Percentiles rank a stretch among this genome's conserved stretches.
phyloP scores from a whole-genome alignment of 1,284 basidiomycete genomes.

The Chalciporus sp. region DNA sequence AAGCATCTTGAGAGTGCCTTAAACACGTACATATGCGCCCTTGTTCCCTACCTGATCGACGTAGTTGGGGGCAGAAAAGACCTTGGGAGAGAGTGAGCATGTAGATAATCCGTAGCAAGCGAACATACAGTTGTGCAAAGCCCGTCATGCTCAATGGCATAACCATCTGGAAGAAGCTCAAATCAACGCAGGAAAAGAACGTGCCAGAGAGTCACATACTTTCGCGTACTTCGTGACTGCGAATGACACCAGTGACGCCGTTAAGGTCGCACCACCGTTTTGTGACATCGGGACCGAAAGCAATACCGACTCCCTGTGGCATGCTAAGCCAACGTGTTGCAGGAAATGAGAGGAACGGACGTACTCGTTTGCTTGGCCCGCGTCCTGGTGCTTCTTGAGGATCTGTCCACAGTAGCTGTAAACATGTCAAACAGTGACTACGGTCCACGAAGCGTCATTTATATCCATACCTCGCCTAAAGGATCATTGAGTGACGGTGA shows the following conservation, averaged over 20 bases:
- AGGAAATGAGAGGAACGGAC: slow-evolving; percentile 22
- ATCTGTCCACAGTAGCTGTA: slow-evolving; percentile 87
- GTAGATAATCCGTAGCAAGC: not conserved
- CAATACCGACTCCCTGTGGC: slow-evolving; percentile 86
- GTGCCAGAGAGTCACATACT: slow-evolving; percentile 44
- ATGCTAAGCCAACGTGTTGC: slow-evolving; percentile 14
- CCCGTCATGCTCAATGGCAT: slow-evolving; percentile 88
- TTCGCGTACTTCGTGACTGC: slow-evolving; percentile 97
- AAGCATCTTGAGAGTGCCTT: not conserved
- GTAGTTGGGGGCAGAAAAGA: slow-evolving; percentile 85
- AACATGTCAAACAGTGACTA: slow-evolving; percentile 11
- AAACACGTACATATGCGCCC: slow-evolving; percentile 71
- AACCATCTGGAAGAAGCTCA: slow-evolving; percentile 60
- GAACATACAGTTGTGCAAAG: slow-evolving; percentile 79
- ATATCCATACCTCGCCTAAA: slow-evolving; percentile 55
- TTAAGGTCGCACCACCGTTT: slow-evolving; percentile 88
- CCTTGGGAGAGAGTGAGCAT: slow-evolving; percentile 42
- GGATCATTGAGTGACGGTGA: slow-evolving; percentile 10
- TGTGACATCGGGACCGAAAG: slow-evolving; percentile 95
- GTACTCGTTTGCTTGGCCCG: slow-evolving; percentile 92
- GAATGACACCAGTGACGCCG: slow-evolving; percentile 85
- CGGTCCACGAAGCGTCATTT: not conserved
- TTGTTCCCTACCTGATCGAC: slow-evolving; percentile 83
- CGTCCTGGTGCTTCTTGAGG: slow-evolving; percentile 91
- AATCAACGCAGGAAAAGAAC: not conserved